phyloP scores from a whole-genome alignment of 225 moss, liverwort and hornwort species.

The Polytrichum formosum region DNA sequence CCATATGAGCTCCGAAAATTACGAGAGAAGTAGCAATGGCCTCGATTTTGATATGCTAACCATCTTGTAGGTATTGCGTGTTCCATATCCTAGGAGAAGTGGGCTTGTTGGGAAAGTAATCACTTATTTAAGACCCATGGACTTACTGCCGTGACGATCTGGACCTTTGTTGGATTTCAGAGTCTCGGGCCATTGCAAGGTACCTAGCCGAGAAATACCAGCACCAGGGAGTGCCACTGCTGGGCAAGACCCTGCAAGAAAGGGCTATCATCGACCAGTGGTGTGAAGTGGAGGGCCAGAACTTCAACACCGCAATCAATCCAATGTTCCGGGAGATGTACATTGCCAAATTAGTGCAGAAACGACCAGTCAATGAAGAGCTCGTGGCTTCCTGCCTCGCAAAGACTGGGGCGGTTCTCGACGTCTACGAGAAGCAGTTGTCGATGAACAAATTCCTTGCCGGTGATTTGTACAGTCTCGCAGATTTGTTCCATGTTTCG shows the following conservation, averaged over 20 bases:
- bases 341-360: neutral
- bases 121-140: too few species aligned
- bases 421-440: slow-evolving; percentile 56
- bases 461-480: slow-evolving; percentile 53
- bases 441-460: slow-evolving; percentile 57
- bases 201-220: slow-evolving; percentile 65
- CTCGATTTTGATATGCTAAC: too few species aligned
- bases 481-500: slow-evolving; percentile 45
- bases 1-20: too few species aligned
- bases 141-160: neutral
- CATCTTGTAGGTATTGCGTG: too few species aligned
- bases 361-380: slow-evolving; percentile 8
- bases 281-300: slow-evolving; percentile 62
- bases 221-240: slow-evolving; percentile 29
- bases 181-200: slow-evolving; percentile 24
- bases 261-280: slow-evolving; percentile 15
- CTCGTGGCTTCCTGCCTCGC: slow-evolving; percentile 7
- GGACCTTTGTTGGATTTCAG: slow-evolving; percentile 15
- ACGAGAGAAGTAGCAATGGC: too few species aligned
- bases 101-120: too few species aligned
- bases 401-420: slow-evolving; percentile 40
- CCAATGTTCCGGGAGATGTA: slow-evolving; percentile 22
- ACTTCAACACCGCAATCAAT: slow-evolving; percentile 11
- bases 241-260: slow-evolving; percentile 54
- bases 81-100: too few species aligned